Evolutionary conservation across 1,284 basidiomycete genomes (phyloP), one percentile per base, ranked within the genome.

Genomic region (Fomitopsis betulina): DNA sequence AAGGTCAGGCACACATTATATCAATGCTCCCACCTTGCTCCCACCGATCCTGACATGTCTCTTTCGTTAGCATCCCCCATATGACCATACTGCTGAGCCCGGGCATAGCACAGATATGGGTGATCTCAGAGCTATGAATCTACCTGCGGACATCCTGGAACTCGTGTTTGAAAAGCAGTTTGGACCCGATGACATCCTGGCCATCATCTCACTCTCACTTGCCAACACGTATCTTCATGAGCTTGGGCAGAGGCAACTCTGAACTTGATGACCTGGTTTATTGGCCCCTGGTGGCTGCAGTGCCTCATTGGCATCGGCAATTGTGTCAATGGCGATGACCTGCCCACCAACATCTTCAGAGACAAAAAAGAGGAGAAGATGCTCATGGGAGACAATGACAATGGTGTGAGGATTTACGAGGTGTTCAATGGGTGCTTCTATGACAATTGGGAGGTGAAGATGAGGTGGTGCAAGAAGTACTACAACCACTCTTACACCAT

Each of bases 221-320:
- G 57, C 58, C 3, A 59, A 62, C 64, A 57, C 55, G 49, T n/a
- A 9, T 4, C 33, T 63, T 2, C 57, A 57, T 27, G 21, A 33
- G 9, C 13, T 57, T 13, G 59, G 55, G 7, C 47, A 57, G 30
- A 42, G 32, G 23, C 51, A 37, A 21, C 21, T 65, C 37, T n/a
- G n/a, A 32, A 40, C 8, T 15, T 19, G 17, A 32, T 58, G 21
- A n/a, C 23, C 19, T 17, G n/a, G 25, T 13, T 10, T 3, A 21
- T 42, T 25, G 38, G 55, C 10, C 40, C 49, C 25, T 62, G 60
- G 56, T n/a, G n/a, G n/a, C 47, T 50, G 3, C 53, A 55, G n/a
- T 60, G 63, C n/a, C 25, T 67, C 23, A 55, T 64, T 23, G 64
- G 63, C 53, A 17, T 63, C 23, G 63, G 59, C 5, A 56, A 56